Evolutionary conservation across 305 asterid genomes (phyloP), one percentile per base, ranked within the genome.

Genomic region (Fraxinus nigra): DNA sequence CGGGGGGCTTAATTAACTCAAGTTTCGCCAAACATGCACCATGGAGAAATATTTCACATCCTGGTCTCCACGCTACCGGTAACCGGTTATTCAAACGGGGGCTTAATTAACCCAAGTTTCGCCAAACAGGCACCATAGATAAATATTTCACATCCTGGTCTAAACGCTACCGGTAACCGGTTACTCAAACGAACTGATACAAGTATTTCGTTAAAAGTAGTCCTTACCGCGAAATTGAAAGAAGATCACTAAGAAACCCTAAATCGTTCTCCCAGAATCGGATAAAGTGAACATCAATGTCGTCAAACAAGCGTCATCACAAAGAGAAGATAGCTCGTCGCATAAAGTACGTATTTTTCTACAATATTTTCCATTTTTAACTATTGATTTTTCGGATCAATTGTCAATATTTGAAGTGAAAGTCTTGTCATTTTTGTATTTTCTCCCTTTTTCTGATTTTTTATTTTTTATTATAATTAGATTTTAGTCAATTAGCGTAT

Each of bases 291-390:
- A 3, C 38, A 13, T 67, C 74, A 67, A 91, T 89, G 94, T 90
- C 97, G 85, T 70, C 97, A 80, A 28, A 83, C 67, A 93, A 93
- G 90, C 92, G 93, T 16, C 88, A 83, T 85, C 80, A 88, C 87
- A 93, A 91, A 88, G 97, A 93, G 75, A 93, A 87, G 85, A 81
- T 84, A 79, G 76, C 88, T 75, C 97, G 97, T 70, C 92, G 94
- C 81, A 87, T 77, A 81, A 83, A 89, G 95, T 91, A 80, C 77
- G 92, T 80, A 48, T 80, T 79, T 20, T 20, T 78, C 65, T 28
- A 40, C 26, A 37, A 38, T 16, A 51, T 51, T 16, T 51, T 51
- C 61, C 7, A 51, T 51, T 51, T 48, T 46, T 16, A 14, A 51
- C 61, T 51, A 51, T 75, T 51, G 18, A 16, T 32, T 48, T 5